Percentiles rank a stretch among this genome's conserved stretches.
These are phyloP conservation scores for Lupinus albus DNA, from an alignment of 306 rosid genomes.

Conservation along the genomic window DNA sequence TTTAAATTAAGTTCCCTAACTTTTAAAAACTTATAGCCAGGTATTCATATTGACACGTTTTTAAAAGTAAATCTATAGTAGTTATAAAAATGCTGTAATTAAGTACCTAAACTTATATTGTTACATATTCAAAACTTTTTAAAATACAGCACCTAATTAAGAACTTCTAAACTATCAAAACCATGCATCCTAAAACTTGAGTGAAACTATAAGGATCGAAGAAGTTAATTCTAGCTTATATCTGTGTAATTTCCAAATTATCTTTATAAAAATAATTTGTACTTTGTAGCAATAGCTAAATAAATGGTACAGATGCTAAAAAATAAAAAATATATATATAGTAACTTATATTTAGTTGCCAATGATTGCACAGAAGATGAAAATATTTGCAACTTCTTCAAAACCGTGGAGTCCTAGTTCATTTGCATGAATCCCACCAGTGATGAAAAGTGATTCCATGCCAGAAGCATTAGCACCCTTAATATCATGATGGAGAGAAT, in stretches of 20 bases:
- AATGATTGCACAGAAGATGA: constrained; percentile 66
- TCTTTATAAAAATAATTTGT: background rate
- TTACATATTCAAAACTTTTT: no score
- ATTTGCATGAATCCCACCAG: constrained; percentile 80
- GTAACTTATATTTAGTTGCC: constrained; percentile 50
- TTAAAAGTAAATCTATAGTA: no score
- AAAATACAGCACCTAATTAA: no score
- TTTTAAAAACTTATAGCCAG: no score
- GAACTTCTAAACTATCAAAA: no score
- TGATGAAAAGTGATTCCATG: constrained; percentile 65
- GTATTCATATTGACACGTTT: no score
- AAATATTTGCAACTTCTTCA: constrained; percentile 64
- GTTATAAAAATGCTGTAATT: no score
- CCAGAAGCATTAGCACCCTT: constrained; percentile 91
- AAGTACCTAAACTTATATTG: no score
- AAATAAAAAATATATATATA: background rate
- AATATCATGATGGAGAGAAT: constrained; percentile 93
- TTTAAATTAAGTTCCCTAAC: no score
- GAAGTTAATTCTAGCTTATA: background rate
- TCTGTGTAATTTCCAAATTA: background rate
- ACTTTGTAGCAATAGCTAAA: constrained; percentile 19
- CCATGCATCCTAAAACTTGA: no score
- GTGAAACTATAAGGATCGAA: no score
- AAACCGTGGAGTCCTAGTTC: constrained; percentile 71
- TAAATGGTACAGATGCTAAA: constrained; percentile 9